phyloP scores from a whole-genome alignment of 2,329 filamentous ascomycete genomes.

The Aspergillus melleus region DNA sequence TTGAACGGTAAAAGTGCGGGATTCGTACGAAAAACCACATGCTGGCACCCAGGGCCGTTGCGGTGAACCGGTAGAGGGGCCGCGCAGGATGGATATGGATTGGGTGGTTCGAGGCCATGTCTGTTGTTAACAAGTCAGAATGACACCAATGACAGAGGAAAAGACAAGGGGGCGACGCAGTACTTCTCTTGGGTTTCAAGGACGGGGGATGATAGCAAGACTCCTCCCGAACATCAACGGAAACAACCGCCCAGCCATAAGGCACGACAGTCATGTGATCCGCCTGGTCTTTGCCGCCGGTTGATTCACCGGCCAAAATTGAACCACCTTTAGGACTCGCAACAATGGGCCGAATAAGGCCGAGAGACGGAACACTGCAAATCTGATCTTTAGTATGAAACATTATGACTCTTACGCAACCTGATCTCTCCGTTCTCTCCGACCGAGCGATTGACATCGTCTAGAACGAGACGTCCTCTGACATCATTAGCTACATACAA shows the following conservation, averaged over 20 bases:
- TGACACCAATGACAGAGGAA: neutral
- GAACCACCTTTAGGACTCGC: neutral
- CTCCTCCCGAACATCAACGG: neutral
- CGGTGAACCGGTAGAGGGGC: slow-evolving; percentile 78
- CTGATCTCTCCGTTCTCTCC: neutral
- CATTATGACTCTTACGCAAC: neutral
- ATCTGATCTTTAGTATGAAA: neutral
- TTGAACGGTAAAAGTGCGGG: neutral
- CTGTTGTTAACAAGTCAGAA: slow-evolving; percentile 14
- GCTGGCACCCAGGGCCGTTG: slow-evolving; percentile 83
- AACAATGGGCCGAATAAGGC: neutral
- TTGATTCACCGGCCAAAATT: neutral
- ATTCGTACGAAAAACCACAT: slow-evolving; percentile 96
- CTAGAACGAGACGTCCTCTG: neutral
- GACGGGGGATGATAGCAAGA: neutral
- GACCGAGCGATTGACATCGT: neutral
- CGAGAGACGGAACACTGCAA: neutral
- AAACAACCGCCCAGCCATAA: neutral
- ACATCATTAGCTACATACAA: neutral
- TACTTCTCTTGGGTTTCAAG: neutral
- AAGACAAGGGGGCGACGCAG: neutral
- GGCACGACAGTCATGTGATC: neutral
- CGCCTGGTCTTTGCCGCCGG: too few species aligned
- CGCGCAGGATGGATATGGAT: slow-evolving; percentile 59
- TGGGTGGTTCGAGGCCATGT: slow-evolving; percentile 45